Evolutionary conservation across 1,139 yeast species (phyloP), one percentile per base, ranked within the genome.

Genomic region (Meyerozyma guilliermondii): DNA sequence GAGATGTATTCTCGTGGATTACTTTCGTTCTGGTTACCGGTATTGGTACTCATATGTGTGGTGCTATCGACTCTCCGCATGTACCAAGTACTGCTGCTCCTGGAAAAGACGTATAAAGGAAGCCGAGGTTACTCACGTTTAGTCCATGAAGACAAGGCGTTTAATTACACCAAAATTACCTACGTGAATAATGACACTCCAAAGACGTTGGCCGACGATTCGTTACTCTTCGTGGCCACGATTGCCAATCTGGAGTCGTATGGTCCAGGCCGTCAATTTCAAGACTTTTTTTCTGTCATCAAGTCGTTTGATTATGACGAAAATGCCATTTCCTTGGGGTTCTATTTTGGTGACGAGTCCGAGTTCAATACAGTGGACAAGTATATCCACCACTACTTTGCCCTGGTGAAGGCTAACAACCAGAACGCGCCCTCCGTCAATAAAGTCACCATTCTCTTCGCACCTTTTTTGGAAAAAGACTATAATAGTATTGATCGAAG

Each of bases 391-490:
- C 27, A 46, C 3, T 51, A 53, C 39, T 54, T 53, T 35, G 27
- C 4, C 16, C 39, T 17, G 26, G 7, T 38, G 35, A 7, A 3
- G 16, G 4, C 18, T 2, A 29, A 13, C 3, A 27, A 41, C 7
- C 22, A 20, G 22, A 38, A 28, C 3, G 35, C 44, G 11, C 36
- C 34, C 5, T 23, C 36, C 9, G 35, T 61, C 35, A 45, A 49
- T 16, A 55, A 51, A 44, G 54, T 65, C 3, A 62, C 66, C 3
- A 31, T 67, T n/a, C 20, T 66, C 2, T 49, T 47, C 35, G 72
- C 72, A 2, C 70, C 71, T 7, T 58, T 63, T 33, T 54, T 68
- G 34, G 71, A 67, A 39, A 49, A 50, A 11, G 50, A 51, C 22
- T 53, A 53, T 33, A 47, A 48, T 9, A 50, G 46, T 8, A 49